Evolutionary conservation across 2,329 filamentous ascomycete genomes (phyloP).

Genomic region (Exophiala phaeomuriformis): DNA sequence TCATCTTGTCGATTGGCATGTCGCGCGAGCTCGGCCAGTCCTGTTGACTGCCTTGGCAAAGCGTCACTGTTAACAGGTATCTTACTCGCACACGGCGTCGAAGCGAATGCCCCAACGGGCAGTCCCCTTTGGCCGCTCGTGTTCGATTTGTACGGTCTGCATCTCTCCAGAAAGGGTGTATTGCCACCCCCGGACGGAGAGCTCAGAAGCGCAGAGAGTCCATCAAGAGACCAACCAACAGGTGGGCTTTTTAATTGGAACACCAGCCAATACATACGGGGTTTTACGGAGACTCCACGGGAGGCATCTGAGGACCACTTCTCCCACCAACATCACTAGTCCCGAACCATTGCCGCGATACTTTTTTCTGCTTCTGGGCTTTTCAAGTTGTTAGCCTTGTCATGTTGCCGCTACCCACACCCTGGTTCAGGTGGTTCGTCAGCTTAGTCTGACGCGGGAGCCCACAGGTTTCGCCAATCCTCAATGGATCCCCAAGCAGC

Average conservation of each 20-base stretch:
- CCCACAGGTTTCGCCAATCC: background rate
- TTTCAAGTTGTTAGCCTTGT: background rate
- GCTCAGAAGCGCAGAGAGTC: background rate
- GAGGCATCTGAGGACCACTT: background rate
- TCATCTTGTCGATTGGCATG: too few relatives aligned
- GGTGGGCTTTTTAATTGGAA: background rate
- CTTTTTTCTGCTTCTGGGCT: constrained; percentile 1
- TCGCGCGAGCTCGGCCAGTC: too few relatives aligned
- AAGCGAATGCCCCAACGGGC: background rate
- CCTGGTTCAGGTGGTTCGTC: constrained; percentile 12
- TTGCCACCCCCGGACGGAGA: background rate
- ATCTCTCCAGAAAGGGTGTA: too few relatives aligned
- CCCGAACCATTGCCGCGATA: constrained; percentile 17
- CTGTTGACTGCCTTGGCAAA: background rate
- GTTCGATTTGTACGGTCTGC: background rate
- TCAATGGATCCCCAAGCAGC: constrained; percentile 4
- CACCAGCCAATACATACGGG: constrained; percentile 7
- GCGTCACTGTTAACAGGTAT: background rate
- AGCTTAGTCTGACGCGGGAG: constrained; percentile 16
- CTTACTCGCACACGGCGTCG: background rate
- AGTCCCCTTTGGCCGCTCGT: constrained; percentile 6
- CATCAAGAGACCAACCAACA: background rate
- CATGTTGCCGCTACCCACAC: background rate
- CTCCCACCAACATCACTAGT: background rate
- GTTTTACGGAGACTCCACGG: constrained; percentile 20